phyloP scores from a whole-genome alignment of 2,329 filamentous ascomycete species.

The Clarireedia homoeocarpa region DNA sequence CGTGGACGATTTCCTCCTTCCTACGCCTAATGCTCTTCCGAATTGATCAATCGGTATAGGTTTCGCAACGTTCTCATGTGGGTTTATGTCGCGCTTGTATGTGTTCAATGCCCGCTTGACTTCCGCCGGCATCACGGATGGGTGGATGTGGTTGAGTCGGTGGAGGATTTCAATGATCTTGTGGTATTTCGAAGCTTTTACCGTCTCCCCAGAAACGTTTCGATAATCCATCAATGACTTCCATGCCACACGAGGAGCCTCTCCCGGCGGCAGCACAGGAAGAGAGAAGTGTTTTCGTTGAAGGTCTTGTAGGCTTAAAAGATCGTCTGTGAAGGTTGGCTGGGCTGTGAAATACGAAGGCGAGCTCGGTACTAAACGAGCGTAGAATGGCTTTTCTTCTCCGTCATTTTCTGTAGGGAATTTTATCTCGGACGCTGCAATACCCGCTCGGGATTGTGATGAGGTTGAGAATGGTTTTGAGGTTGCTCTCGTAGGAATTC shows the following conservation, averaged over 20 bases:
- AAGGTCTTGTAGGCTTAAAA: constrained; percentile 65
- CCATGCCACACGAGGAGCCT: constrained; percentile 73
- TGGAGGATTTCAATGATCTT: constrained; percentile 69
- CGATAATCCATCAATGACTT: constrained; percentile 71
- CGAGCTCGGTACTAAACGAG: constrained; percentile 74
- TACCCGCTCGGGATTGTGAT: constrained; percentile 28
- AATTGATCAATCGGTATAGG: constrained; percentile 63
- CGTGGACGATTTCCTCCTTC: constrained; percentile 78
- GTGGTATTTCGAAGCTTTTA: constrained; percentile 72
- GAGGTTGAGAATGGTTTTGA: constrained; percentile 25
- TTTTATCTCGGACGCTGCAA: constrained; percentile 37
- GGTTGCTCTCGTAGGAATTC: constrained; percentile 10
- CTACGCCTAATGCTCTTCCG: constrained; percentile 72
- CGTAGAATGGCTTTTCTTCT: constrained; percentile 34
- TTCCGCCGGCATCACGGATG: constrained; percentile 62
- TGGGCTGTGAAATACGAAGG: constrained; percentile 92
- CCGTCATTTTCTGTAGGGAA: constrained; percentile 27
- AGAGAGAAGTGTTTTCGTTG: constrained; percentile 65
- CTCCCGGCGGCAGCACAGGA: constrained; percentile 55
- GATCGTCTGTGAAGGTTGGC: constrained; percentile 78
- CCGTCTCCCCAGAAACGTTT: constrained; percentile 58
- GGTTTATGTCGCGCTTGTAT: constrained; percentile 71
- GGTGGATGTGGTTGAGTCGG: constrained; percentile 78
- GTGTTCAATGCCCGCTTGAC: constrained; percentile 55
- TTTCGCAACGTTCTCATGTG: constrained; percentile 55